These are phyloP conservation scores for Globisporangium barbulae DNA, from an alignment of 352 stramenopile genomes.

Conservation along the genomic window DNA sequence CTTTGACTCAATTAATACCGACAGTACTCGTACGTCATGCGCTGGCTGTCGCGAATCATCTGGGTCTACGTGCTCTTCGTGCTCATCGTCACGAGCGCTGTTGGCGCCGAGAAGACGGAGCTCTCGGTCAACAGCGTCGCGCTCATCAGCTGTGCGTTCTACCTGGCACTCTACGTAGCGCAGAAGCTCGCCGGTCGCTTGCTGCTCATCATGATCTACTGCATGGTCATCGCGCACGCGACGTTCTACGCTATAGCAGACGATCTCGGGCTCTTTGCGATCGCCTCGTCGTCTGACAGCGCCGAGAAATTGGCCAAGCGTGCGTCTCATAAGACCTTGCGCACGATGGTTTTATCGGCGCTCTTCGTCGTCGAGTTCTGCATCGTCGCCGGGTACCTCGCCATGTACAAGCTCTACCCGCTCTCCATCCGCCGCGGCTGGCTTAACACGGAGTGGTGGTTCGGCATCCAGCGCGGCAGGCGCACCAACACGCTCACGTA, in stretches of 20 bases:
- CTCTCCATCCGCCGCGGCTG: constrained; percentile 30
- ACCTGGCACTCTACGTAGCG: constrained; percentile 19
- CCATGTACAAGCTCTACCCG: constrained; percentile 44
- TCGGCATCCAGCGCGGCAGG: constrained; percentile 23
- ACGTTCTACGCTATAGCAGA: constrained; percentile 26
- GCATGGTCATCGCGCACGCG: constrained; percentile 20
- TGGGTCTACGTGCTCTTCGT: constrained; percentile 27
- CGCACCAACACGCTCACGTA: constrained; percentile 34
- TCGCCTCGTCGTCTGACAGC: constrained; percentile 5
- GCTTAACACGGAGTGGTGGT: constrained; percentile 34
- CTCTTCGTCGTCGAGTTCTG: constrained; percentile 32
- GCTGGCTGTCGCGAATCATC: constrained; percentile 18
- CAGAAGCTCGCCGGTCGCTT: constrained; percentile 15
- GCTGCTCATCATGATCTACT: constrained; percentile 24
- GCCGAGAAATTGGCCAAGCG: neutral
- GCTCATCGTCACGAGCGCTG: constrained; percentile 21
- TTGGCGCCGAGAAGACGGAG: constrained; percentile 17
- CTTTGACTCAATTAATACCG: too few species aligned
- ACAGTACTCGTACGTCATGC: constrained; percentile 25
- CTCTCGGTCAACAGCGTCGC: constrained; percentile 20
- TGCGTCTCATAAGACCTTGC: constrained; percentile 10
- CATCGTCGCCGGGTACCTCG: constrained; percentile 31
- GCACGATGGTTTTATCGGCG: constrained; percentile 15
- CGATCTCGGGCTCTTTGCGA: constrained; percentile 24
- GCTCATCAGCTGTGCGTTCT: constrained; percentile 20